Conservation (phyloP, 1,284 basidiomycete genomes). For the Rhodotorula sp. region DNA sequence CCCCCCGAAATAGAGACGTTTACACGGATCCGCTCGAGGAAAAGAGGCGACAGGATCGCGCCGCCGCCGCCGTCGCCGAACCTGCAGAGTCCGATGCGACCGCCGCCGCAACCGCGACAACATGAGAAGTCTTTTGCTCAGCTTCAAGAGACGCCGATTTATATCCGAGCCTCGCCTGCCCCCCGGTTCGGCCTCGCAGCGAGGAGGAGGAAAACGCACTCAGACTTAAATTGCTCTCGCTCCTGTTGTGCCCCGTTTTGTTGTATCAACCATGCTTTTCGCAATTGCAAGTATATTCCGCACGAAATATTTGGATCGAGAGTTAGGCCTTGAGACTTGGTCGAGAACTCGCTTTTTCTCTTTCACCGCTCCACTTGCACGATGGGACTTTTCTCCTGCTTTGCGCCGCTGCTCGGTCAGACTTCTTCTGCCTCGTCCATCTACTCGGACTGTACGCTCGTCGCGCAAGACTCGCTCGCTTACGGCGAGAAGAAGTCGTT, state of each 20-base stretch:
- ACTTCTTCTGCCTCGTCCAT: not conserved
- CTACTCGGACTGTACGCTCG: not conserved
- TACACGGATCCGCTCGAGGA: conserved; percentile 24
- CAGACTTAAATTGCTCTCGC: too few relatives aligned
- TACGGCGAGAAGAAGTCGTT: not conserved
- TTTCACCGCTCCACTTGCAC: not conserved
- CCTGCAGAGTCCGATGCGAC: not conserved
- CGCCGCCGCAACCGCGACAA: not conserved
- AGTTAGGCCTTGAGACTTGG: too few relatives aligned
- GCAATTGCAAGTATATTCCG: too few relatives aligned
- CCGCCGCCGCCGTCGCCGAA: not conserved
- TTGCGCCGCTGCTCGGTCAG: not conserved
- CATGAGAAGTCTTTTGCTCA: not conserved
- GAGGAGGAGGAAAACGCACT: too few relatives aligned
- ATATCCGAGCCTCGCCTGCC: too few relatives aligned
- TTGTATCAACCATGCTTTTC: too few relatives aligned
- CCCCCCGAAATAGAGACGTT: conserved; percentile 5
- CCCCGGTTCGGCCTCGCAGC: too few relatives aligned
- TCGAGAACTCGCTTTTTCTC: not conserved
- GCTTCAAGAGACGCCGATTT: too few relatives aligned
- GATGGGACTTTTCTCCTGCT: conserved; percentile 6
- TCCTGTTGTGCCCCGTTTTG: too few relatives aligned
- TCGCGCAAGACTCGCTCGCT: not conserved
- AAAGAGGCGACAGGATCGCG: not conserved
- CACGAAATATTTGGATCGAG: too few relatives aligned